Conservation (phyloP, 306 rosid species). For the Quercus variabilis region DNA sequence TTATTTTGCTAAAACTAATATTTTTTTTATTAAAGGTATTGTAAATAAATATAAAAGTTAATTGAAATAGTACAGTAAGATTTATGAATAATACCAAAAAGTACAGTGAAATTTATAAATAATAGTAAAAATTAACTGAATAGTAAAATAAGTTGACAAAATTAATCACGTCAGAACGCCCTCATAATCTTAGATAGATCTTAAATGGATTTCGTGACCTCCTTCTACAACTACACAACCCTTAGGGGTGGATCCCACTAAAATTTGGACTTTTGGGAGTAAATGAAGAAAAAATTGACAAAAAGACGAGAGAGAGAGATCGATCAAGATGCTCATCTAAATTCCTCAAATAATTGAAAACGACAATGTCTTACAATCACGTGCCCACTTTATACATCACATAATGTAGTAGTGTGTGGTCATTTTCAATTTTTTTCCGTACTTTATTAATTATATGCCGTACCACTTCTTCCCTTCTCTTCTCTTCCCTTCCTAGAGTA, state of each 20-base stretch:
- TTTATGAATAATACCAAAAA: fast-evolving
- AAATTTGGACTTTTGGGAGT: not conserved
- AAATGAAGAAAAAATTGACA: not conserved
- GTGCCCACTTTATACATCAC: no score
- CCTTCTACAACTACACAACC: no score
- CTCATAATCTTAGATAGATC: no score
- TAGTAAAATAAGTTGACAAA: no score
- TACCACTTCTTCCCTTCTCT: no score
- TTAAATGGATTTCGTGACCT: no score
- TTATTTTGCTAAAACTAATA: fast-evolving
- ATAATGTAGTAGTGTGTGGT: no score
- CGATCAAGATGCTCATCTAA: not conserved
- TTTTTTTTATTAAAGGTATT: fast-evolving
- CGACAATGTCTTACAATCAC: not conserved
- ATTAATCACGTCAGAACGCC: fast-evolving
- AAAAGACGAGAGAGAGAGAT: not conserved
- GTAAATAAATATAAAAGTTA: fast-evolving
- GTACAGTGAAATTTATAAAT: fast-evolving
- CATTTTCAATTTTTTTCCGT: no score
- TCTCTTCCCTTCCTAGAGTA: no score
- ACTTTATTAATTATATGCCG: no score
- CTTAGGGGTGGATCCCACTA: not conserved
- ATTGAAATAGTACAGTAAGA: fast-evolving
- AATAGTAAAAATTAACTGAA: fast-evolving
- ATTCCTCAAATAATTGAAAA: not conserved